Base-by-base conservation (phyloP, 805 yeast genomes). In the Monosporozyma aerobia region DNA sequence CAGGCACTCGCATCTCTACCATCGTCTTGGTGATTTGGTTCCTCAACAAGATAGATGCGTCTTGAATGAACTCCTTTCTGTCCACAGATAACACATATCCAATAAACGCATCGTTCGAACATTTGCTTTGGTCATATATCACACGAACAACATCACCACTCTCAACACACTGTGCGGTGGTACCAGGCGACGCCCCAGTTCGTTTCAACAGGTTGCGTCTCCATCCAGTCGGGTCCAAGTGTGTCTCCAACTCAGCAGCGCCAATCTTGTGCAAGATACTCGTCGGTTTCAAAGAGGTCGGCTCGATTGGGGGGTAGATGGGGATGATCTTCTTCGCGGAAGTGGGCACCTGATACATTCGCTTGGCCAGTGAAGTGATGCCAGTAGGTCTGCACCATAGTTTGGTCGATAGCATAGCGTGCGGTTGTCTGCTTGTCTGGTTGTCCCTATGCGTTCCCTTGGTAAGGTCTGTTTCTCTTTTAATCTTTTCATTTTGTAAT, bases 141-240 rank as follows among this genome's bases (percentile, higher is more conserved):
- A 90, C 85, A 56, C 86, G 80, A 40, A 90, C 81, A 30, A 88
- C 75, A 65, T 90, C 97, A 13, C 96, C 97, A 0, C 95, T 78
- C 52, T 87, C 77, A 32, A 90, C 72, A 53, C 78, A 71, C 25
- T 76, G 76, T 7, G 77, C 69, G 51, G 29, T 27, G 19, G 19
- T 19, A 19, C 19, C 19, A 19, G 19, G 19, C 19, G 19, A 19
- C 19, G 29, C 29, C 29, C 7, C 7, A 5, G 7, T 27, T 27
- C 29, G 29, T 27, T 73, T 71, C 32, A 88, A 70, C 47, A 85
- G 68, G 23, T 75, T 73, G 49, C 82, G 73, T 69, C 87, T 85
- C 71, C 75, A 72, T 4, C 92, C 94, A 3, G 78, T 72, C 16
- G 89, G 85, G 65, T 90, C 98, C 55, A 85, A 77, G 57, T 75